Evolutionary conservation across 108 stramenopile genomes (phyloP).

Genomic region (Nannochloropsis salina): DNA sequence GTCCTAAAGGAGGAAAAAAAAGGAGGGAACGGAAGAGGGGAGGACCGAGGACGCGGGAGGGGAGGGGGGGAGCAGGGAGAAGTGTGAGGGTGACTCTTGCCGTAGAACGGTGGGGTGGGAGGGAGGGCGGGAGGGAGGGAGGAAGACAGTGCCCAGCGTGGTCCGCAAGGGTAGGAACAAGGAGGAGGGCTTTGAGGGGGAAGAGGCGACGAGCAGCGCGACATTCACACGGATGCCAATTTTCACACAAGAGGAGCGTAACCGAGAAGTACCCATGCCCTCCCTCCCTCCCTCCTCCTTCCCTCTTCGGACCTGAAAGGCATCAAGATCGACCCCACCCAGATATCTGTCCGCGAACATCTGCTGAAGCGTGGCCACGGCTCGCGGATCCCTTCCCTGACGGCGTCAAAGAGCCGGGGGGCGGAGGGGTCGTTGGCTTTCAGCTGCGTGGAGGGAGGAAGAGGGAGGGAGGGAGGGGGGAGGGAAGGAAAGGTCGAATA

Average conservation of each 20-base stretch:
- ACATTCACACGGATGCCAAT: no score
- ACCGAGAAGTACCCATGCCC: no score
- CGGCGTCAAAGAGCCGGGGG: background rate
- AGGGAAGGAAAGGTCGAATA: no score
- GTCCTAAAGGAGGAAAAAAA: background rate
- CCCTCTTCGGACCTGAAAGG: background rate
- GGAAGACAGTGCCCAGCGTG: no score
- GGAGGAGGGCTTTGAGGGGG: no score
- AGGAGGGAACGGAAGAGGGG: background rate
- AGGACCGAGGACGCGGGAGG: background rate
- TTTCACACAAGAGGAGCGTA: no score
- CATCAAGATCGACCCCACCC: background rate
- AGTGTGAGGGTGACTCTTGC: no score
- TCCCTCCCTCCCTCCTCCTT: constrained; percentile 3
- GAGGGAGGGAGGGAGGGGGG: constrained; percentile 1
- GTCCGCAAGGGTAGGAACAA: no score
- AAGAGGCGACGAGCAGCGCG: no score
- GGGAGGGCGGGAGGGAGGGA: background rate
- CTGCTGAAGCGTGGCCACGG: background rate
- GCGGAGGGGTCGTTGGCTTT: background rate
- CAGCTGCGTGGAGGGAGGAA: background rate
- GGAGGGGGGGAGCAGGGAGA: no score
- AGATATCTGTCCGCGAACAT: background rate
- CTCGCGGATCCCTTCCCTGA: background rate
- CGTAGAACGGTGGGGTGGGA: background rate